These are phyloP conservation scores for Arthrobotrys entomopaga DNA, from an alignment of 2,329 filamentous ascomycete species.

Conservation along the genomic window DNA sequence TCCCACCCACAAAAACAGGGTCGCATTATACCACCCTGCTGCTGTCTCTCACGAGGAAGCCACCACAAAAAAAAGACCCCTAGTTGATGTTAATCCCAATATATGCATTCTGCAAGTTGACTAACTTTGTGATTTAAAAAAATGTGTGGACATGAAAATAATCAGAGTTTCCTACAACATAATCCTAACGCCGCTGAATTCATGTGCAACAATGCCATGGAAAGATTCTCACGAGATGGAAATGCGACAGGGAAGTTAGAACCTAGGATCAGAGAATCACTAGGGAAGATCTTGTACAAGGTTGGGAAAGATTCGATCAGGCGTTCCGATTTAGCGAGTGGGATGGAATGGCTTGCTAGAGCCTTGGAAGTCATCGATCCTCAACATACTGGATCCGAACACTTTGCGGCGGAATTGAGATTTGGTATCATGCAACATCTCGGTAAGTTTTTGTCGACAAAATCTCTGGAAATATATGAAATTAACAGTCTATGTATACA, in stretches of 20 bases:
- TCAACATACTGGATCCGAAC: conserved; percentile 68
- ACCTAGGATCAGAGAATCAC: conserved; percentile 68
- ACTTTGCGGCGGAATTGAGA: conserved; percentile 72
- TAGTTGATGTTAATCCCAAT: neutral
- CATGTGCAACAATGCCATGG: conserved; percentile 72
- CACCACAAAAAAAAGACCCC: neutral
- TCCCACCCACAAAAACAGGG: neutral
- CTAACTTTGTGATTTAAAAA: conserved; percentile 2
- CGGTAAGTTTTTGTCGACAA: conserved; percentile 57
- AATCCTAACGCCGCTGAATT: conserved; percentile 80
- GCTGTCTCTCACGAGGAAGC: conserved; percentile 11
- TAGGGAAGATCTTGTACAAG: conserved; percentile 76
- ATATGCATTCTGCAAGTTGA: neutral
- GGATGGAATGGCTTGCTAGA: conserved; percentile 78
- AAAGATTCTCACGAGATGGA: conserved; percentile 60
- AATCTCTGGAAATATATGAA: conserved; percentile 58
- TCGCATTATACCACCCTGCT: neutral
- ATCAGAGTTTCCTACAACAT: conserved; percentile 75
- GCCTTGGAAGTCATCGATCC: conserved; percentile 71
- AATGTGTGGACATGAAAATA: neutral
- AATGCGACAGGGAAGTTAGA: conserved; percentile 62
- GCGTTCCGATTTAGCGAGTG: conserved; percentile 67
- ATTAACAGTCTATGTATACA: conserved; percentile 61
- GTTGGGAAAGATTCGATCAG: conserved; percentile 73
- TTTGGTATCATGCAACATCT: conserved; percentile 74